Conservation (phyloP, 352 stramenopile species). For the Globisporangium acanthophoron region DNA sequence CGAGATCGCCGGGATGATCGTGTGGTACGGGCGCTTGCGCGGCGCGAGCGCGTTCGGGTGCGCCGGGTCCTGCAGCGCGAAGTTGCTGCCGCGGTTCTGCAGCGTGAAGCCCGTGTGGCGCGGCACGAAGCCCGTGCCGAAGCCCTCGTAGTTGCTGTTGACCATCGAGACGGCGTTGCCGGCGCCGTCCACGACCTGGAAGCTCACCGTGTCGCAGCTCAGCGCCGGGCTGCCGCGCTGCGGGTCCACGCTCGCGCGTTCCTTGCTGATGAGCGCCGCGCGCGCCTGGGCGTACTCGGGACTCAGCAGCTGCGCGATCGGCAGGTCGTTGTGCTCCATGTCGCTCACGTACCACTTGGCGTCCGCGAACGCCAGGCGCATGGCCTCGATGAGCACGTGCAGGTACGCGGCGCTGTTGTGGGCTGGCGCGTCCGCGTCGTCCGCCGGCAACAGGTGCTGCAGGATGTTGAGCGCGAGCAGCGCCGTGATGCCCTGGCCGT, state of each 20-base stretch:
- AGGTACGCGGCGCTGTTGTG: constrained; percentile 71
- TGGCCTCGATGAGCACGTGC: constrained; percentile 90
- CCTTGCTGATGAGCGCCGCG: constrained; percentile 31
- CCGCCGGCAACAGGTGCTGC: constrained; percentile 43
- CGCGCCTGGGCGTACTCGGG: constrained; percentile 62
- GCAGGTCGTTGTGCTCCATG: constrained; percentile 56
- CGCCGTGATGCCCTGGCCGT: constrained; percentile 95
- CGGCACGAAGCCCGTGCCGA: constrained; percentile 94
- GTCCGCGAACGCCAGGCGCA: constrained; percentile 93
- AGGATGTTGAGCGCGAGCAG: constrained; percentile 94
- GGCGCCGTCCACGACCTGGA: constrained; percentile 93
- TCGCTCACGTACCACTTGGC: constrained; percentile 84
- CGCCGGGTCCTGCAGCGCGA: constrained; percentile 69
- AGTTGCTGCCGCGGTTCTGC: constrained; percentile 96
- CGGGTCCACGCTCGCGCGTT: constrained; percentile 44
- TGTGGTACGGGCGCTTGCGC: constrained; percentile 96
- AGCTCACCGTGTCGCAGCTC: constrained; percentile 91
- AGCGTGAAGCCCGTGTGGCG: constrained; percentile 93
- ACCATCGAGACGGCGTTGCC: constrained; percentile 98
- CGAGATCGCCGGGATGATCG: constrained; percentile 95
- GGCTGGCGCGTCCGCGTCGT: constrained; percentile 12
- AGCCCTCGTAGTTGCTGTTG: constrained; percentile 97
- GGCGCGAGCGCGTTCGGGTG: constrained; percentile 92
- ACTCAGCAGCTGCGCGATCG: constrained; percentile 74
- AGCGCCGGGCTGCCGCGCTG: constrained; percentile 54